These are phyloP conservation scores for Symbiodinium pilosum DNA, from an alignment of 73 alveolate genomes.

Conservation along the genomic window DNA sequence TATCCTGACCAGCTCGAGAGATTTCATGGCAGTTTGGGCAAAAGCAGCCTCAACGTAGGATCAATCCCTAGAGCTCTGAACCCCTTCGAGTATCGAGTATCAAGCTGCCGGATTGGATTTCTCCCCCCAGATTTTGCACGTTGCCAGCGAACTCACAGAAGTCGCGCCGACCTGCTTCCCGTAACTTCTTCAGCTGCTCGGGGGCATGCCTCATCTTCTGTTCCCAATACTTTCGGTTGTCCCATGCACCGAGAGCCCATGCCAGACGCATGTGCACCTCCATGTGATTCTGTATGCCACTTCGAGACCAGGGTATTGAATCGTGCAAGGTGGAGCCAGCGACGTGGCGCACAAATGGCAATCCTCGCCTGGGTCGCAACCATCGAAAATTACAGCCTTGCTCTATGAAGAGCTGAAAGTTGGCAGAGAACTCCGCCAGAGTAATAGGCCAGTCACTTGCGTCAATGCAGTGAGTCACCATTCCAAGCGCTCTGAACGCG, in stretches of 20 bases:
- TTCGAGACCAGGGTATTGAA: slow-evolving; percentile 12
- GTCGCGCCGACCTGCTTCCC: not conserved
- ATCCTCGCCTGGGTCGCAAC: slow-evolving; percentile 39
- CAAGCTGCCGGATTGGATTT: not conserved
- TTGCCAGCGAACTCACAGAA: slow-evolving; percentile 29
- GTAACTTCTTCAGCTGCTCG: not conserved
- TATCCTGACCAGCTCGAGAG: not conserved
- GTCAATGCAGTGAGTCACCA: slow-evolving; percentile 74
- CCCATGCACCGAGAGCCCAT: slow-evolving; percentile 91
- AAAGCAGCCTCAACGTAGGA: too few species aligned
- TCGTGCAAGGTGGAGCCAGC: slow-evolving; percentile 52
- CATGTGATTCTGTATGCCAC: slow-evolving; percentile 40
- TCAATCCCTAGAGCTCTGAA: too few species aligned
- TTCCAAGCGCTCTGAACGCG: slow-evolving; percentile 53
- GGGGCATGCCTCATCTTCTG: slow-evolving; percentile 19
- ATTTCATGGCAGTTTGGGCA: not conserved
- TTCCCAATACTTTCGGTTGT: slow-evolving; percentile 80
- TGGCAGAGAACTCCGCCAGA: slow-evolving; percentile 47
- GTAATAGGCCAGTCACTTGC: slow-evolving; percentile 69
- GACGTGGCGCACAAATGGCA: slow-evolving; percentile 38
- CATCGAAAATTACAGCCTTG: slow-evolving; percentile 36
- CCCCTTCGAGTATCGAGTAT: too few species aligned
- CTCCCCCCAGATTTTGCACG: not conserved
- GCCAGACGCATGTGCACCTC: slow-evolving; percentile 66
- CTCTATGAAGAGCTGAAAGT: slow-evolving; percentile 73